Percentiles rank a stretch among this genome's conserved stretches.
Conservation (phyloP, 2,329 filamentous ascomycete species). For the Sporothrix phasma region DNA sequence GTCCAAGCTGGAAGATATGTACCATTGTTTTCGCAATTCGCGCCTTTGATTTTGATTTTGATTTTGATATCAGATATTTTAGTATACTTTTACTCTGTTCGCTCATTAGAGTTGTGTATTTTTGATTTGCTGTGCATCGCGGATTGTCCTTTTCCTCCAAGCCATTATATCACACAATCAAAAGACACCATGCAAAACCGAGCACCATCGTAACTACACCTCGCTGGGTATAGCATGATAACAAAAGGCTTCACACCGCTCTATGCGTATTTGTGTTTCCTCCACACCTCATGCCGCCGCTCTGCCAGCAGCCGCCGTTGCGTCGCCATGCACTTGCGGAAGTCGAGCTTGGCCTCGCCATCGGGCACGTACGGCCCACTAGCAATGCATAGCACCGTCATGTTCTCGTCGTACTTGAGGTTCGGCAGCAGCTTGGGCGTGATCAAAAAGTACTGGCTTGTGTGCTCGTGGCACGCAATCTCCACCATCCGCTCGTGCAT, state of each 20-base stretch:
- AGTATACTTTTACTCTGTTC: too few species aligned
- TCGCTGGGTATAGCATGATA: not conserved
- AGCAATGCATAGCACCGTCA: slow-evolving; percentile 90
- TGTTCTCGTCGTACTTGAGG: slow-evolving; percentile 76
- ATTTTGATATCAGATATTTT: too few species aligned
- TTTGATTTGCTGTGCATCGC: too few species aligned
- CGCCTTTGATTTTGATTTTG: too few species aligned
- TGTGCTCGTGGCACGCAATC: slow-evolving; percentile 78
- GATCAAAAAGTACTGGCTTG: slow-evolving; percentile 89
- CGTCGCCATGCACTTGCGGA: slow-evolving; percentile 23
- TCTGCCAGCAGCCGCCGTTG: slow-evolving; percentile 15
- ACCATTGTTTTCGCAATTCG: too few species aligned
- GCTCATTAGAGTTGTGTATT: too few species aligned
- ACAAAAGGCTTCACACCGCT: too few species aligned
- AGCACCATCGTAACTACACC: not conserved
- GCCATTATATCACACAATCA: not conserved
- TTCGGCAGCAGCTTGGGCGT: slow-evolving; percentile 88
- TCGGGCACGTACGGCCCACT: slow-evolving; percentile 66
- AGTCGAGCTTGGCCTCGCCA: slow-evolving; percentile 42
- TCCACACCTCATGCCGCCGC: not conserved
- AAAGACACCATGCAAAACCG: not conserved
- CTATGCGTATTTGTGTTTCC: not conserved
- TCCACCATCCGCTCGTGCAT: slow-evolving; percentile 97
- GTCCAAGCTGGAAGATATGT: too few species aligned
- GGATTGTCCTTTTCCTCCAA: not conserved